A percentile compares a stretch with the other conserved stretches of the same genome.
phyloP scores from a whole-genome alignment of 148 eudicot genomes.

The Fagopyrum tataricum region DNA sequence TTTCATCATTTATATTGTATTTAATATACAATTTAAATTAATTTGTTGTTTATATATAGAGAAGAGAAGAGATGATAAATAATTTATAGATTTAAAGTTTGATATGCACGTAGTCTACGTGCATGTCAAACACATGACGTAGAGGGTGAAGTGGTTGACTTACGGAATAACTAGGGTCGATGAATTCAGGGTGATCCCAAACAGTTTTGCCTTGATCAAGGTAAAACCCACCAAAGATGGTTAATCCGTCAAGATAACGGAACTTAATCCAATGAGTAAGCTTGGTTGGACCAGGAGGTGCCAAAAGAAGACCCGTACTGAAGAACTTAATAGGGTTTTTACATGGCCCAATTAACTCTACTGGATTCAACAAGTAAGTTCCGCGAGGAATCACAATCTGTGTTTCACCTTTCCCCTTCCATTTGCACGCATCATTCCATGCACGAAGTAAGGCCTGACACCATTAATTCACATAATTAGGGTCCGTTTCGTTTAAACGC shows the following conservation, averaged over 20 bases:
- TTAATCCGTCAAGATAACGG: conserved; percentile 25
- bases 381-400: conserved; percentile 29
- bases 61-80: too few relatives aligned
- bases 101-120: too few relatives aligned
- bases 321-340: conserved; percentile 23
- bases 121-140: too few relatives aligned
- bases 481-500: too few relatives aligned
- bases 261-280: conserved; percentile 37
- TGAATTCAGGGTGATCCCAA: conserved; percentile 25
- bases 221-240: conserved; percentile 38
- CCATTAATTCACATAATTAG: background rate
- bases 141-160: conserved; percentile 17
- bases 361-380: conserved; percentile 25
- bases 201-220: conserved; percentile 39
- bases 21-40: too few relatives aligned
- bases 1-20: too few relatives aligned
- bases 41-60: too few relatives aligned
- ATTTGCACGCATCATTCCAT: conserved; percentile 53
- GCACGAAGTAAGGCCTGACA: conserved; percentile 43
- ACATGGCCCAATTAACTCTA: conserved; percentile 44
- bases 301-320: conserved; percentile 33
- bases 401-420: conserved; percentile 24
- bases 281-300: conserved; percentile 23
- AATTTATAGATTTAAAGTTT: too few relatives aligned
- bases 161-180: conserved; percentile 27